Percentiles rank a stretch among this genome's conserved stretches.
Conservation (phyloP, 495 filamentous ascomycete species). For the Letharia columbiana region DNA sequence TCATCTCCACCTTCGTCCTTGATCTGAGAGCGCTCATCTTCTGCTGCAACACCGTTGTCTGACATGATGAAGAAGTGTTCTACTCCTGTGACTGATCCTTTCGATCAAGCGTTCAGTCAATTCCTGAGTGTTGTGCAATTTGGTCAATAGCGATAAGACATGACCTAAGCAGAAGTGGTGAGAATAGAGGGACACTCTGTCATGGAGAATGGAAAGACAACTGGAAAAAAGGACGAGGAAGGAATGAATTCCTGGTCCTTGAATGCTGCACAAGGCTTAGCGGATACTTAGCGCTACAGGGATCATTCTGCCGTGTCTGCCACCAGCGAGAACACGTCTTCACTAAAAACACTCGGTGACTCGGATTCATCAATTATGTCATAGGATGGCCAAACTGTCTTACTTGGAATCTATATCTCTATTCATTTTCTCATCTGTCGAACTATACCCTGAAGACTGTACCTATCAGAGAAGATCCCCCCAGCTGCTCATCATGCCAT, state of each 20-base stretch:
- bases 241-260: not conserved
- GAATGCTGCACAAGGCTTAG: not conserved
- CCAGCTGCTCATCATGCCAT: conserved; percentile 24
- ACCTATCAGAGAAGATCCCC: not conserved
- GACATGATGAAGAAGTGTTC: conserved; percentile 19
- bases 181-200: not conserved
- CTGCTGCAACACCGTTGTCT: conserved; percentile 22
- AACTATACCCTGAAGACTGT: not conserved
- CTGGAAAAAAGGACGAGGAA: not conserved
- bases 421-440: not conserved
- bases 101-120: too few species aligned
- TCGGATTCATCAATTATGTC: not conserved
- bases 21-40: conserved; percentile 23
- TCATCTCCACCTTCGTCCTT: conserved; percentile 29
- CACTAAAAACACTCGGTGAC: not conserved
- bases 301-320: not conserved
- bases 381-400: not conserved
- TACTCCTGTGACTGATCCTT: not conserved
- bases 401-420: not conserved
- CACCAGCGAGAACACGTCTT: not conserved
- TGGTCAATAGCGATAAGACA: not conserved
- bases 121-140: not conserved
- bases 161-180: not conserved
- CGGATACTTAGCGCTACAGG: not conserved
- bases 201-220: not conserved